Conservation (phyloP, 2,329 filamentous ascomycete species). For the Rutstroemia sp. region DNA sequence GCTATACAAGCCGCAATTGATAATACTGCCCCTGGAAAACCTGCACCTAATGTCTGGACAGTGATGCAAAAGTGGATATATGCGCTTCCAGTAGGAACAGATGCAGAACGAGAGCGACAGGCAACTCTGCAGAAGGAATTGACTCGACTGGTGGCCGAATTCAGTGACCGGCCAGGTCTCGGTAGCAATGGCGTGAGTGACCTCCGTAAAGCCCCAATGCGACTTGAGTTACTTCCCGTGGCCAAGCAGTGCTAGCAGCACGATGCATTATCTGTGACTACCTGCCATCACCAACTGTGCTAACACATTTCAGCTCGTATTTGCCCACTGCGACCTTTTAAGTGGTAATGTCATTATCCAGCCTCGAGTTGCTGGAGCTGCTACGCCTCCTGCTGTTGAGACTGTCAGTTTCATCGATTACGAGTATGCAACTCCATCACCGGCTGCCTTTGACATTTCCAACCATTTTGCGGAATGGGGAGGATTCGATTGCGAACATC, state of each 20-base stretch:
- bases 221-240: not conserved
- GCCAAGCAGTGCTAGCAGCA: constrained; percentile 4
- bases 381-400: constrained; percentile 34
- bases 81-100: constrained; percentile 68
- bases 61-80: constrained; percentile 95
- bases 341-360: constrained; percentile 92
- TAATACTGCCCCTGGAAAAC: constrained; percentile 55
- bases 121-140: constrained; percentile 67
- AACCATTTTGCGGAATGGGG: constrained; percentile 99
- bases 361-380: constrained; percentile 34
- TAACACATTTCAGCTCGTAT: constrained; percentile 58
- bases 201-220: constrained; percentile 8
- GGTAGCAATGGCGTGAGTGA: constrained; percentile 63
- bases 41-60: constrained; percentile 84
- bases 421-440: constrained; percentile 92
- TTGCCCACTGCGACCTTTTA: constrained; percentile 93
- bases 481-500: constrained; percentile 91
- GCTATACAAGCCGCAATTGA: constrained; percentile 38
- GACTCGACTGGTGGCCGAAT: constrained; percentile 56
- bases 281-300: constrained; percentile 1
- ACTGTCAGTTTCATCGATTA: constrained; percentile 90
- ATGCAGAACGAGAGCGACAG: constrained; percentile 60
- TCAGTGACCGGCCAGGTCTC: constrained; percentile 71
- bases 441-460: constrained; percentile 90
- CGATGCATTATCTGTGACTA: not conserved